Percentiles rank a stretch among this genome's conserved stretches.
These are phyloP conservation scores for Microthyrium microscopicum DNA, from an alignment of 2,329 filamentous ascomycete genomes.

Conservation along the genomic window DNA sequence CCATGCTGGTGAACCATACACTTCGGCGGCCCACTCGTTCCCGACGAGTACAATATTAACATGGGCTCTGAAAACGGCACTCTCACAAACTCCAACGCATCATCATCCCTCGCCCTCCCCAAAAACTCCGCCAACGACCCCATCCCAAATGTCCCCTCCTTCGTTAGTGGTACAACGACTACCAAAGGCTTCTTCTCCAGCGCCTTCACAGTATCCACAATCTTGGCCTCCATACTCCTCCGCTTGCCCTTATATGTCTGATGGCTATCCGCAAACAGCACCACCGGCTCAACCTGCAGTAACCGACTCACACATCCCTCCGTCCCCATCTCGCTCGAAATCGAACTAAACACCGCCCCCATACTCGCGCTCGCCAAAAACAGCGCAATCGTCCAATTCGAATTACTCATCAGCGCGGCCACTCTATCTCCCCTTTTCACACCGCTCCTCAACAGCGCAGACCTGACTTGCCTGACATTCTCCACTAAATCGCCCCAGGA, in stretches of 20 bases:
- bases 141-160: conserved; percentile 10
- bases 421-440: conserved; percentile 23
- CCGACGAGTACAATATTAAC: conserved; percentile 27
- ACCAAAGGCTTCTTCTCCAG: conserved; percentile 14
- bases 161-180: conserved; percentile 13
- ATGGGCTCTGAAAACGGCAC: conserved; percentile 26
- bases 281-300: conserved; percentile 22
- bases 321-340: conserved; percentile 27
- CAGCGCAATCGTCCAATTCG: conserved; percentile 24
- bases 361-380: conserved; percentile 26
- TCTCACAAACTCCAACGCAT: conserved; percentile 20
- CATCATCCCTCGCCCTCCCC: conserved; percentile 13
- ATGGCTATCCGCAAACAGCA: conserved; percentile 25
- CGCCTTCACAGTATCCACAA: conserved; percentile 16
- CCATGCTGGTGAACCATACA: conserved; percentile 30
- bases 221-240: conserved; percentile 17
- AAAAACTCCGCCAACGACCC: conserved; percentile 18
- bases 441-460: conserved; percentile 21
- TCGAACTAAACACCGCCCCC: conserved; percentile 27
- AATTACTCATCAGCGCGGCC: conserved; percentile 26
- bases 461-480: conserved; percentile 20
- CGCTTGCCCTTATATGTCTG: conserved; percentile 24
- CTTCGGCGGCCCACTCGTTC: conserved; percentile 28
- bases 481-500: conserved; percentile 25
- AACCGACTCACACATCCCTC: conserved; percentile 22